These are phyloP conservation scores for Zygosaccharomyces siamensis DNA, from an alignment of 805 yeast species.

Conservation along the genomic window DNA sequence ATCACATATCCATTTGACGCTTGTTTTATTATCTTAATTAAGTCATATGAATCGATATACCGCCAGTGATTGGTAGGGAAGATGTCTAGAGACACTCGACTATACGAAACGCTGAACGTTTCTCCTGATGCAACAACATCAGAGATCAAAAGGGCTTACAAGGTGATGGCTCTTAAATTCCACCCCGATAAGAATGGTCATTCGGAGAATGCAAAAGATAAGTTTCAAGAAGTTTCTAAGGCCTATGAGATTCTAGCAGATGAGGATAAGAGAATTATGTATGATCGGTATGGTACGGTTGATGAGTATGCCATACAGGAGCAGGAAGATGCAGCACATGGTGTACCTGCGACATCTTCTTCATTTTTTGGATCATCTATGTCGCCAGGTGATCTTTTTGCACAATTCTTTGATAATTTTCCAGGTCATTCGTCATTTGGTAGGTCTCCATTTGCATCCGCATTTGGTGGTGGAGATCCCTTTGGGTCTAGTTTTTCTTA, in stretches of 20 bases:
- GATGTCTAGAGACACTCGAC: slow-evolving; percentile 11
- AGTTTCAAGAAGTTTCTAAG: slow-evolving; percentile 56
- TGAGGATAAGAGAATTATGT: slow-evolving; percentile 40
- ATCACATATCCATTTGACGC: background rate
- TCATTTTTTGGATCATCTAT: slow-evolving; percentile 11
- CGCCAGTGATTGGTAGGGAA: slow-evolving; percentile 3
- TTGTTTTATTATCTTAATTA: background rate
- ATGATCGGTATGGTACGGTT: slow-evolving; percentile 47
- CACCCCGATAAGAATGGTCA: slow-evolving; percentile 65
- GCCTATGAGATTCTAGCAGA: slow-evolving; percentile 64
- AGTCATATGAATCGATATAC: background rate
- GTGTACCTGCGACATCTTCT: slow-evolving; percentile 1
- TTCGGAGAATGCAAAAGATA: slow-evolving; percentile 45
- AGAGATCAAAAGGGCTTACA: slow-evolving; percentile 53
- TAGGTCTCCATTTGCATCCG: slow-evolving; percentile 1
- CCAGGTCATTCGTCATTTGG: slow-evolving; percentile 3
- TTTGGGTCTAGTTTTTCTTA: background rate
- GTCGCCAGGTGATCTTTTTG: slow-evolving; percentile 30
- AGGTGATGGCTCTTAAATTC: slow-evolving; percentile 46
- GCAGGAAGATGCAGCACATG: slow-evolving; percentile 10
- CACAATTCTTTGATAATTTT: slow-evolving; percentile 27
- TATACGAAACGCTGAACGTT: slow-evolving; percentile 57
- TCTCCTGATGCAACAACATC: slow-evolving; percentile 41
- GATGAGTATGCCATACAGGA: slow-evolving; percentile 21
- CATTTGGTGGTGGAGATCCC: background rate